Evolutionary conservation across 2,329 filamentous ascomycete genomes (phyloP).

Genomic region (Exophiala sp.): DNA sequence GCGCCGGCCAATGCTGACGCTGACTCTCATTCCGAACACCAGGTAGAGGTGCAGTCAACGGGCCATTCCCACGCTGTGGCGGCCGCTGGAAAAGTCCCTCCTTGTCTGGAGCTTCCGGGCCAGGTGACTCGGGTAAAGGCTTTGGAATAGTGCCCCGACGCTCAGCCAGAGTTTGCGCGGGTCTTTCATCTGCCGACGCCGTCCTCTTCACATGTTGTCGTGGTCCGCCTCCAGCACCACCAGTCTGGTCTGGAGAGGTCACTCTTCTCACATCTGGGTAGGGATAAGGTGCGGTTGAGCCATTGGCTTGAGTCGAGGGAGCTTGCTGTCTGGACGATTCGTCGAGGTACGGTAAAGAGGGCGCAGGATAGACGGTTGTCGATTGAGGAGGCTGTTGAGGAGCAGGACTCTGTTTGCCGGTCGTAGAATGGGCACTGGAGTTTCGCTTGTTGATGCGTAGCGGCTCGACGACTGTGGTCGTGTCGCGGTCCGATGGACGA

Average conservation of each 20-base stretch:
- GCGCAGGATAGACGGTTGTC: constrained; percentile 61
- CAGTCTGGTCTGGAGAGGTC: constrained; percentile 25
- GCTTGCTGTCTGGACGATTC: constrained; percentile 47
- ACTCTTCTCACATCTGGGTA: constrained; percentile 39
- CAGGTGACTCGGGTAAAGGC: constrained; percentile 74
- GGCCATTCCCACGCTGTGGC: constrained; percentile 36
- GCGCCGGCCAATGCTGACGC: constrained; percentile 59
- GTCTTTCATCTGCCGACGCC: constrained; percentile 47
- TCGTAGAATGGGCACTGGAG: constrained; percentile 49
- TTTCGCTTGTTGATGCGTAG: constrained; percentile 73
- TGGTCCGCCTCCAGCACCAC: constrained; percentile 12
- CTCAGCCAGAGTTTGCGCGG: constrained; percentile 64
- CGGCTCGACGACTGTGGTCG: constrained; percentile 69
- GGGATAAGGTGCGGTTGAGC: constrained; percentile 35
- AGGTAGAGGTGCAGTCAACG: constrained; percentile 39
- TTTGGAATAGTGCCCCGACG: constrained; percentile 71
- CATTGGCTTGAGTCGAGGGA: constrained; percentile 25
- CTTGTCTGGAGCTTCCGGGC: constrained; percentile 66
- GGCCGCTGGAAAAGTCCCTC: constrained; percentile 71
- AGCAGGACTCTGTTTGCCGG: constrained; percentile 33
- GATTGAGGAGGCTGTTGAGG: constrained; percentile 47
- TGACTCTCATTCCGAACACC: constrained; percentile 57
- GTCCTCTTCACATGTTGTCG: constrained; percentile 36
- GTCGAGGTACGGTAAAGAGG: constrained; percentile 68
- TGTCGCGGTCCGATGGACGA: constrained; percentile 50